Base-by-base conservation (phyloP, 1,284 basidiomycete species). In the Irpex lacteus region DNA sequence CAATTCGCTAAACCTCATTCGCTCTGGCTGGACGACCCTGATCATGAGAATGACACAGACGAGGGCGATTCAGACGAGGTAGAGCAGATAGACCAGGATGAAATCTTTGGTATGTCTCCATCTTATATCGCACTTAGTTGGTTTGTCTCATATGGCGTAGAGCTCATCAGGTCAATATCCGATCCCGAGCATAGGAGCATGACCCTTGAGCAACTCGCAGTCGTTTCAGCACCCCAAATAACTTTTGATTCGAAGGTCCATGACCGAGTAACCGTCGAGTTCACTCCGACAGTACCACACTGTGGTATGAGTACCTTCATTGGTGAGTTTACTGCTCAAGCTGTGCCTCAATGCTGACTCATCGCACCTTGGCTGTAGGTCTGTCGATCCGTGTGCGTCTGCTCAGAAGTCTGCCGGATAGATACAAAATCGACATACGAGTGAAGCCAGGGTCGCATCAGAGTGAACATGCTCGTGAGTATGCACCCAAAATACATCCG, bases 271-370 rank as follows among this genome's bases (percentile, higher is more conserved):
- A 81, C 88, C 36, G 89, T 98, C 65, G 94, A 95, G 73, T 95
- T 98, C 71, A 98, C 97, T 5, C 98, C 98, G 1, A 99, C 97
- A 0, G 96, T 98, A 34, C 98, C 98, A 4, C 97, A 99, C 74
- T 99, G 97, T 72, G 95, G 94, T 58, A 96, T 98, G 94, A 97
- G 96, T 3, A 98, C 96, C 1, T 81, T 99, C 56, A 99, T 99
- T 63, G 98, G 96, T 94, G 68, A 65, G 85, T 75, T n/a, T 4
- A n/a, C n/a, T n/a, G n/a, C n/a, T n/a, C n/a, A n/a, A n/a, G n/a
- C n/a, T n/a, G n/a, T n/a, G n/a, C n/a, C n/a, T n/a, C n/a, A n/a
- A n/a, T n/a, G n/a, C n/a, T n/a, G n/a, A 15, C 55, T 13, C 54
- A 38, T 54, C 21, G n/a, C 54, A 36, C 52, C 49, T 11, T 3